Evolutionary conservation across 768 basidiomycete genomes (phyloP).

Genomic region (Amanita fuliginea): DNA sequence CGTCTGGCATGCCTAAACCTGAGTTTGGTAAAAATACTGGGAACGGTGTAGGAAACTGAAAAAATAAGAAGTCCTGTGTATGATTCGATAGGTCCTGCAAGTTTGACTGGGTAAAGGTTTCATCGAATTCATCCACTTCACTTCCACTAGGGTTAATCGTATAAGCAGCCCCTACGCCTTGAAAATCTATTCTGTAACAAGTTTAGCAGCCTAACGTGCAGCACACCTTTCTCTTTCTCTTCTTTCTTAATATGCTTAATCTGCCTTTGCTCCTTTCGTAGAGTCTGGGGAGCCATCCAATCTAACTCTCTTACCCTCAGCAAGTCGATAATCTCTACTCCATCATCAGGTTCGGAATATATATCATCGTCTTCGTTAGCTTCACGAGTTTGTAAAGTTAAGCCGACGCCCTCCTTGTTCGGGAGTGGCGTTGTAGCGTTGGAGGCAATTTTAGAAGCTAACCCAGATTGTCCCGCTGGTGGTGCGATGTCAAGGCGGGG

Average conservation of each 20-base stretch:
- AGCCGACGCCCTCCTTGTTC: slow-evolving; percentile 23
- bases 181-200: neutral
- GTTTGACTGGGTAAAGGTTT: slow-evolving; percentile 42
- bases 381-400: slow-evolving; percentile 16
- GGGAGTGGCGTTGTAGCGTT: slow-evolving; percentile 38
- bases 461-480: slow-evolving; percentile 19
- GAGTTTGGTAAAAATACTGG: slow-evolving; percentile 49
- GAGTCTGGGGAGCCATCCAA: slow-evolving; percentile 79
- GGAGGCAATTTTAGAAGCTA: slow-evolving; percentile 39
- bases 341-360: slow-evolving; percentile 83
- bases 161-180: slow-evolving; percentile 38
- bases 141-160: slow-evolving; percentile 64
- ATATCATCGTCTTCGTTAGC: slow-evolving; percentile 47
- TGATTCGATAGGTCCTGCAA: slow-evolving; percentile 27
- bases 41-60: slow-evolving; percentile 85
- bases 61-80: slow-evolving; percentile 71
- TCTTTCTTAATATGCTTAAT: slow-evolving; percentile 35
- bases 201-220: neutral
- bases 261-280: slow-evolving; percentile 35
- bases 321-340: slow-evolving; percentile 82
- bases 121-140: slow-evolving; percentile 72
- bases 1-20: slow-evolving; percentile 8
- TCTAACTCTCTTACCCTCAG: slow-evolving; percentile 68
- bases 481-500: slow-evolving; percentile 45
- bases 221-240: slow-evolving; percentile 16